A percentile compares a stretch with the other conserved stretches of the same genome.
Evolutionary conservation across 2,329 filamentous ascomycete genomes (phyloP).

Genomic region (Exophiala sp.): DNA sequence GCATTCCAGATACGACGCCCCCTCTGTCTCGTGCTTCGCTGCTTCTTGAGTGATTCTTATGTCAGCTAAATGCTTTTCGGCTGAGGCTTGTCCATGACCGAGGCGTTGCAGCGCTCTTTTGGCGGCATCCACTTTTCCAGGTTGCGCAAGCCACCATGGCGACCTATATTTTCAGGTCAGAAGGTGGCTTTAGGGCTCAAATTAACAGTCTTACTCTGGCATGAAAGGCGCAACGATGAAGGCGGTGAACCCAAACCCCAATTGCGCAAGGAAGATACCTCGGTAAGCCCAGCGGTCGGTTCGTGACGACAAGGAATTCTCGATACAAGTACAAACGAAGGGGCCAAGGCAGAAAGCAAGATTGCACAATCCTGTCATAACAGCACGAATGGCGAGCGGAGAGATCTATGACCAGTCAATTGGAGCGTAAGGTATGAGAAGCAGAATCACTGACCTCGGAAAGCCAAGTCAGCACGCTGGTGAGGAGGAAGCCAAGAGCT

Average conservation of each 20-base stretch:
- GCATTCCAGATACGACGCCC: conserved; percentile 40
- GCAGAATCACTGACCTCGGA: conserved; percentile 31
- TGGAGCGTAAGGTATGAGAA: background rate
- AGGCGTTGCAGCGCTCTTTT: conserved; percentile 30
- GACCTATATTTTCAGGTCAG: conserved; percentile 22
- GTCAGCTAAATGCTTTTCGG: conserved; percentile 31
- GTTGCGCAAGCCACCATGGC: conserved; percentile 40
- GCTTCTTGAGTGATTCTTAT: conserved; percentile 31
- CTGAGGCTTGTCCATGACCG: conserved; percentile 1
- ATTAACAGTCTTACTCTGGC: conserved; percentile 15
- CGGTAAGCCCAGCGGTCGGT: conserved; percentile 43
- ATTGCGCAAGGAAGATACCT: conserved; percentile 41
- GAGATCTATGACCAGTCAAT: conserved; percentile 31
- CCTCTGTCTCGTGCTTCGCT: conserved; percentile 32
- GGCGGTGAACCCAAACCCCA: conserved; percentile 39
- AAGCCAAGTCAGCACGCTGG: conserved; percentile 44
- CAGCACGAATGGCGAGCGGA: conserved; percentile 47
- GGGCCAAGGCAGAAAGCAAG: conserved; percentile 42
- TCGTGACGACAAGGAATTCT: conserved; percentile 37
- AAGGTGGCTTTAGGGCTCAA: background rate
- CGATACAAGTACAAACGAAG: conserved; percentile 39
- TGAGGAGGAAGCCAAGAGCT: conserved; percentile 46
- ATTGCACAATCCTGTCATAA: conserved; percentile 44
- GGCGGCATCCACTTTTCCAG: conserved; percentile 34
- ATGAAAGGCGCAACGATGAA: conserved; percentile 26